Evolutionary conservation across 495 filamentous ascomycete species (phyloP).

Genomic region (Daldinia grandis): DNA sequence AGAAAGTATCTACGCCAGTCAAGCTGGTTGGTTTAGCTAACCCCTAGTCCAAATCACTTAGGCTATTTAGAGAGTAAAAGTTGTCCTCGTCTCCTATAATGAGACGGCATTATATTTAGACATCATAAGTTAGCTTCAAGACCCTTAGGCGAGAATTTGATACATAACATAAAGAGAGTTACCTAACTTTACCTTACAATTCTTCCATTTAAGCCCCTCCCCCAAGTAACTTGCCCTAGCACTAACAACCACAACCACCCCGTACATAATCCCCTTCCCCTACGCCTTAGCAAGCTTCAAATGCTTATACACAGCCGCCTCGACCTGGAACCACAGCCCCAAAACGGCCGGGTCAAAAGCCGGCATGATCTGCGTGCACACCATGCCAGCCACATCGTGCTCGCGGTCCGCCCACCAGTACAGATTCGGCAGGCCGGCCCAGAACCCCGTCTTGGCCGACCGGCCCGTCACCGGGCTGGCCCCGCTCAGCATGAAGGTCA

Average conservation of each 20-base stretch:
- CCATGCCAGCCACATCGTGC: constrained; percentile 65
- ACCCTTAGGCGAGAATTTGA: too few relatives aligned
- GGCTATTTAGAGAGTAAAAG: background rate
- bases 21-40: background rate
- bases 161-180: too few relatives aligned
- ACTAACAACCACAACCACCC: background rate
- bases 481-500: constrained; percentile 61
- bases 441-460: constrained; percentile 57
- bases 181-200: too few relatives aligned
- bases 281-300: background rate
- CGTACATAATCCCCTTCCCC: background rate
- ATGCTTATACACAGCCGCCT: constrained; percentile 48
- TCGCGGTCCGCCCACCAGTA: constrained; percentile 70
- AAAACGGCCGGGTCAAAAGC: constrained; percentile 58
- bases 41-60: background rate
- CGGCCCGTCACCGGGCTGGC: constrained; percentile 58
- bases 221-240: background rate
- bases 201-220: too few relatives aligned
- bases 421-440: constrained; percentile 68
- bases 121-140: background rate
- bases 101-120: background rate
- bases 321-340: constrained; percentile 51
- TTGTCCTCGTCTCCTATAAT: background rate
- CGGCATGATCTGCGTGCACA: constrained; percentile 66
- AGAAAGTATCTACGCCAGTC: background rate